These are phyloP conservation scores for Pseudocercospora fuligena DNA, from an alignment of 2,329 filamentous ascomycete genomes.

Conservation along the genomic window DNA sequence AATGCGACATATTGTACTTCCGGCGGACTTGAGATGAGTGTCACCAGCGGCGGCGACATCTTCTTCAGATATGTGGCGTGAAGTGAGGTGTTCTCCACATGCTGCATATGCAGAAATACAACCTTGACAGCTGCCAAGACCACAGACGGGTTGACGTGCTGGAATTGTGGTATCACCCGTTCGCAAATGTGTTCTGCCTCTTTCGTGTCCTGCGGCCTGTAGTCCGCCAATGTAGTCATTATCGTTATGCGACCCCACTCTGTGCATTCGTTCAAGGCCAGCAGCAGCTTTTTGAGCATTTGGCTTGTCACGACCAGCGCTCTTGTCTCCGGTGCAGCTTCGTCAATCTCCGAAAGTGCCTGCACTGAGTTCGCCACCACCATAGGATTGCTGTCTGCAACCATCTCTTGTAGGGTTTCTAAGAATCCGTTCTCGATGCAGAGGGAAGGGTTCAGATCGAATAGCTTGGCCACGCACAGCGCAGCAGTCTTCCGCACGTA, in stretches of 20 bases:
- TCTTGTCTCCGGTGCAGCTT: slow-evolving; percentile 86
- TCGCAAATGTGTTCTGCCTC: slow-evolving; percentile 99
- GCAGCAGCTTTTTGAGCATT: slow-evolving; percentile 90
- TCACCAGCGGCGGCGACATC: slow-evolving; percentile 96
- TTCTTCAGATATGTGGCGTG: slow-evolving; percentile 91
- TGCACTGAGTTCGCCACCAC: slow-evolving; percentile 97
- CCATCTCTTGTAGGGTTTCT: slow-evolving; percentile 90
- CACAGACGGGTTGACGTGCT: slow-evolving; percentile 96
- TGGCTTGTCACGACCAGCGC: slow-evolving; percentile 81
- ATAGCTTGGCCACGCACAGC: slow-evolving; percentile 96
- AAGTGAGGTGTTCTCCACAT: slow-evolving; percentile 72
- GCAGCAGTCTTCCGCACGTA: slow-evolving; percentile 98
- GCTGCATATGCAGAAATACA: slow-evolving; percentile 94
- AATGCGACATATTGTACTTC: slow-evolving; percentile 98
- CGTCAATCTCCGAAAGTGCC: slow-evolving; percentile 86
- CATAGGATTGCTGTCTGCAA: slow-evolving; percentile 98
- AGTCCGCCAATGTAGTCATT: slow-evolving; percentile 84
- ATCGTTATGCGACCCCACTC: slow-evolving; percentile 98
- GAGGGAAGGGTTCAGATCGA: slow-evolving; percentile 89
- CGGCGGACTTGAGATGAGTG: slow-evolving; percentile 89
- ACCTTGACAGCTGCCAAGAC: slow-evolving; percentile 97
- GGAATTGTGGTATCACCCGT: slow-evolving; percentile 92
- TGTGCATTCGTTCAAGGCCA: slow-evolving; percentile 96
- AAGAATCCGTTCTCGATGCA: slow-evolving; percentile 97
- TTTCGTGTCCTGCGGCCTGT: slow-evolving; percentile 84